Evolutionary conservation across 75 land plant species (phyloP).

Genomic region (Pinus albicaulis): DNA sequence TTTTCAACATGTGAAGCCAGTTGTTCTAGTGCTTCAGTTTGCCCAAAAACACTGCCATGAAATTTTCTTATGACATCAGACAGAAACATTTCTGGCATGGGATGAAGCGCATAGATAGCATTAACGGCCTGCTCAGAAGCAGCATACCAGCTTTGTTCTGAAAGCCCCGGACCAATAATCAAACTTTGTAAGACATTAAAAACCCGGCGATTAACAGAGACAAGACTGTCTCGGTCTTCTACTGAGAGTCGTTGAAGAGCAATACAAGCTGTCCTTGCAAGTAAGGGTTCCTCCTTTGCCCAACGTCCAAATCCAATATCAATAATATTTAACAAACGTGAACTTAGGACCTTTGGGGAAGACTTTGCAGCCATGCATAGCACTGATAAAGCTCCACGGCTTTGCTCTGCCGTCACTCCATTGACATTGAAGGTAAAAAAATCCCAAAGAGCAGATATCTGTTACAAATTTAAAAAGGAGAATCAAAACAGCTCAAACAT

Average conservation of each 20-base stretch:
- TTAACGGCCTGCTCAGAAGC: constrained; percentile 91
- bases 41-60: constrained; percentile 39
- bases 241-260: constrained; percentile 82
- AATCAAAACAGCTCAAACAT: not conserved
- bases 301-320: constrained; percentile 99
- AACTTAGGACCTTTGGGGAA: constrained; percentile 52
- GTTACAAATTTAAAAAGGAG: constrained; percentile 8
- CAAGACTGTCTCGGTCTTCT: constrained; percentile 59
- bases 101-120: constrained; percentile 84
- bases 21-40: constrained; percentile 9
- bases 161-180: constrained; percentile 57
- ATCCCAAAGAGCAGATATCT: constrained; percentile 97
- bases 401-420: constrained; percentile 85
- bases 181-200: constrained; percentile 70
- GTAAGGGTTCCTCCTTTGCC: constrained; percentile 89
- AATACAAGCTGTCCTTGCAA: constrained; percentile 94
- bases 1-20: constrained; percentile 9
- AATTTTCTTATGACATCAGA: constrained; percentile 59
- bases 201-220: constrained; percentile 46
- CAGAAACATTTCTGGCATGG: constrained; percentile 77
- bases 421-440: constrained; percentile 86
- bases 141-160: constrained; percentile 90
- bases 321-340: constrained; percentile 83
- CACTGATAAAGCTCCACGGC: constrained; percentile 90
- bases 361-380: constrained; percentile 95